Conservation (phyloP, 73 alveolate genomes). For the Loxodes magnus region DNA sequence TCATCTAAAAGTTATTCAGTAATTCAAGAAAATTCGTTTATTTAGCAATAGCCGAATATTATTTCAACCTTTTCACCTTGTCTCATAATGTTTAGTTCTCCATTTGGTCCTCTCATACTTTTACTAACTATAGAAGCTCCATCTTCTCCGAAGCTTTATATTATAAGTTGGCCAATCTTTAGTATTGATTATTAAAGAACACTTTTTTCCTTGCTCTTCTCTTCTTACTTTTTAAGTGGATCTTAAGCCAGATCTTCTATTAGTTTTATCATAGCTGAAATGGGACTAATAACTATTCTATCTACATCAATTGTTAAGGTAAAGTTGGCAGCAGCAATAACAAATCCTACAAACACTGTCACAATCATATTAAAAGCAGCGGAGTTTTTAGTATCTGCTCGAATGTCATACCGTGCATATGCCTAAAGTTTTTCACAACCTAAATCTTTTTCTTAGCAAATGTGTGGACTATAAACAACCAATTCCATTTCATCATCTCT, state of each 20-base stretch:
- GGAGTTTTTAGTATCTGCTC: slow-evolving; percentile 8
- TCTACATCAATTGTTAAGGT: slow-evolving; percentile 45
- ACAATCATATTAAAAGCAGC: slow-evolving; percentile 33
- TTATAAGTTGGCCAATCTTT: slow-evolving; percentile 47
- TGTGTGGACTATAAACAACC: slow-evolving; percentile 27
- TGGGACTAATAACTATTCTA: slow-evolving; percentile 43
- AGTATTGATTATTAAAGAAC: slow-evolving; percentile 46
- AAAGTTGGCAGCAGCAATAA: slow-evolving; percentile 38
- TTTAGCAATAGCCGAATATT: slow-evolving; percentile 29
- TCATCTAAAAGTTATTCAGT: slow-evolving; percentile 46
- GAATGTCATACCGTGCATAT: slow-evolving; percentile 41
- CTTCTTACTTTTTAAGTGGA: slow-evolving; percentile 19
- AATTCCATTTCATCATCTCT: slow-evolving; percentile 41
- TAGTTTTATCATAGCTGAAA: slow-evolving; percentile 41
- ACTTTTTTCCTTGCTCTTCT: slow-evolving; percentile 25
- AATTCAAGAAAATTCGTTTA: slow-evolving; percentile 26
- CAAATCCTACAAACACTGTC: slow-evolving; percentile 47
- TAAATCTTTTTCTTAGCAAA: slow-evolving; percentile 14
- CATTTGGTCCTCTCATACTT: slow-evolving; percentile 34
- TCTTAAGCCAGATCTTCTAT: slow-evolving; percentile 30
- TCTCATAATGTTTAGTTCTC: slow-evolving; percentile 43
- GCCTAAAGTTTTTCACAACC: slow-evolving; percentile 42
- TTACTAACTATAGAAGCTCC: slow-evolving; percentile 47
- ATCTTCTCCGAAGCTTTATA: slow-evolving; percentile 43
- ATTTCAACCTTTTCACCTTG: slow-evolving; percentile 49